Evolutionary conservation across 176 grass and related monocot genomes (phyloP), one percentile per base, ranked within the genome.

Genomic region (Puccinellia tenuiflora): DNA sequence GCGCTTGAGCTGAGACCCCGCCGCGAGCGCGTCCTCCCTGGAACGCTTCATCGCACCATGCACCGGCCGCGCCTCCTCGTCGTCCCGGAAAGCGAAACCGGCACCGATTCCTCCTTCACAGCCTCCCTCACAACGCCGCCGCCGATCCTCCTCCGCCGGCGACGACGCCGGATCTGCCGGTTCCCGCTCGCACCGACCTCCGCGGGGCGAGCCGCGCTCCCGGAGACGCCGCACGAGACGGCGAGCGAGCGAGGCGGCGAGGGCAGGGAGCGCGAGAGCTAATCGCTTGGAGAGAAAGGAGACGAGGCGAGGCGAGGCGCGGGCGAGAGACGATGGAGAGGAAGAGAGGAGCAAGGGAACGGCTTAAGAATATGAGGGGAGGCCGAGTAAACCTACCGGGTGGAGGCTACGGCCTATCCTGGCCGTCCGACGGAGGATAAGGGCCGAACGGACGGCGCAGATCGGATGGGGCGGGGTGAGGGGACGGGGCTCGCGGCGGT

Each of bases 1-100:
- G 12, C 91, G 87, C 74, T 93, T 94, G 65, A 96, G 91, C 69
- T 69, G 64, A 5, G 92, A 94, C 79, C 93, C 91, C 85, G 92
- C 61, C 5, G 69, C 92, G 79, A 88, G 86, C 60, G 84, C 83
- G 89, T 93, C 93, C 53, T 93, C 89, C 84, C 89, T 82, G 22
- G 86, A 81, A 28, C 86, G 81, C 79, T 90, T 90, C 88, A 89
- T 86, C 77, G 87, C 82, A 69, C 96, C 83, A 86, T 87, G 68
- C 72, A 93, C 77, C 55, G 72, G 21, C 79, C 43, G 7, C 9
- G 40, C 30, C 22, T 6, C 74, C 15, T 45, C n/a, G n/a, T n/a
- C n/a, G n/a, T n/a, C n/a, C n/a, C n/a, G n/a, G n/a, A n/a, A n/a
- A n/a, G n/a, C n/a, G n/a, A n/a, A n/a, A n/a, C n/a, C n/a, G n/a